Conservation (phyloP, 257 asterid genomes). For the Nicotiana tabacum region DNA sequence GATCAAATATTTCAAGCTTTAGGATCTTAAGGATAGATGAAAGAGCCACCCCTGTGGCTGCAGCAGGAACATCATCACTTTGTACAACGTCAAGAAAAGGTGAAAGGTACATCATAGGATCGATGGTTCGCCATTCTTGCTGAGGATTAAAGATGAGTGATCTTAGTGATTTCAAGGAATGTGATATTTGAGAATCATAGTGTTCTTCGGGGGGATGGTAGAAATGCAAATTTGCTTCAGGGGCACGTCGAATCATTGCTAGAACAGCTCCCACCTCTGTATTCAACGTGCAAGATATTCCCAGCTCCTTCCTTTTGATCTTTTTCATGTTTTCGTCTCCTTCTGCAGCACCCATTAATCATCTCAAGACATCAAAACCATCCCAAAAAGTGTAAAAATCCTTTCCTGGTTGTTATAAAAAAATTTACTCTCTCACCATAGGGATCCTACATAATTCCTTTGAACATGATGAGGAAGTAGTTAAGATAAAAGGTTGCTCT, state of each 20-base stretch:
- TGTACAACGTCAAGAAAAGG: constrained; percentile 87
- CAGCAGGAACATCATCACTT: constrained; percentile 73
- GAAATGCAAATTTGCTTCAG: constrained; percentile 43
- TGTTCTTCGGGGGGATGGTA: constrained; percentile 51
- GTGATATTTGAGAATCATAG: constrained; percentile 46
- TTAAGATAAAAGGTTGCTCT: background rate
- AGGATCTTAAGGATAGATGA: constrained; percentile 76
- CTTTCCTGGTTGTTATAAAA: too few species aligned
- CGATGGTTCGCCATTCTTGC: constrained; percentile 70
- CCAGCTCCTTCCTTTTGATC: constrained; percentile 58
- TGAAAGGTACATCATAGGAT: constrained; percentile 57
- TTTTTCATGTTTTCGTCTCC: constrained; percentile 38
- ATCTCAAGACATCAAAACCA: too few species aligned
- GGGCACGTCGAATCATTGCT: constrained; percentile 68
- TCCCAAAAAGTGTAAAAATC: too few species aligned
- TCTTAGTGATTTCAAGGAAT: constrained; percentile 63
- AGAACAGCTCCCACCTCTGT: constrained; percentile 84
- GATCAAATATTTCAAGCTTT: constrained; percentile 55
- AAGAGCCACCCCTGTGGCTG: constrained; percentile 72
- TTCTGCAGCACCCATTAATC: constrained; percentile 24
- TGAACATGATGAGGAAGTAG: background rate
- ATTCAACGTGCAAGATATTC: constrained; percentile 86
- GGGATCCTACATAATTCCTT: background rate
- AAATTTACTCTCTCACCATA: too few species aligned
- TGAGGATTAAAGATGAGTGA: constrained; percentile 69